Percentiles rank a stretch among this genome's conserved stretches.
Conservation (phyloP, 352 stramenopile species). For the Phytophthora lateralis region DNA sequence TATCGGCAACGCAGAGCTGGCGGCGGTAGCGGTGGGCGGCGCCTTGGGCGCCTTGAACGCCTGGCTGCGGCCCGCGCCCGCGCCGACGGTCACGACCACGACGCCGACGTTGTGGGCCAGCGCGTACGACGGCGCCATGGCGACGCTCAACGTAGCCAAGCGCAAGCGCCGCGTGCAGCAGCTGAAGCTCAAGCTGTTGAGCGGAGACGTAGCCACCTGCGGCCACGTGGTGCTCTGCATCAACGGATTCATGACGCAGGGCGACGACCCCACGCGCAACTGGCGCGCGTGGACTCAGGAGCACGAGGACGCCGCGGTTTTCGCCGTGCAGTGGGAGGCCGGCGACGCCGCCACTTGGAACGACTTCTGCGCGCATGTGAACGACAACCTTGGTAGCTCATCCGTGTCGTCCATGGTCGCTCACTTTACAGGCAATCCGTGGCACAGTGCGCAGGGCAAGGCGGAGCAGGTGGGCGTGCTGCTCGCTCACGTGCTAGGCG, state of each 20-base stretch:
- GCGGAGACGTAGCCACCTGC: constrained; percentile 59
- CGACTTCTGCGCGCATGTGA: constrained; percentile 76
- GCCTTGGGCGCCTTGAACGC: constrained; percentile 72
- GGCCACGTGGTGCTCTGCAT: constrained; percentile 79
- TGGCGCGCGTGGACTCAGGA: constrained; percentile 59
- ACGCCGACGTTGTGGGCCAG: constrained; percentile 64
- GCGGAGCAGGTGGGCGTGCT: constrained; percentile 76
- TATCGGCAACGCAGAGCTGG: constrained; percentile 59
- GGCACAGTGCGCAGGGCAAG: constrained; percentile 85
- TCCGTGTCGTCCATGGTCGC: constrained; percentile 63
- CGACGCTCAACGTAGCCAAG: constrained; percentile 71
- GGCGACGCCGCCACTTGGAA: constrained; percentile 76
- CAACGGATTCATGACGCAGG: constrained; percentile 89
- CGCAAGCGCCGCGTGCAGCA: constrained; percentile 73
- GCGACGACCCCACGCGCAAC: constrained; percentile 64
- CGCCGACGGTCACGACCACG: constrained; percentile 1
- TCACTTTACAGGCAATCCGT: constrained; percentile 84
- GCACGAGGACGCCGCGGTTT: constrained; percentile 48
- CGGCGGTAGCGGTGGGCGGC: constrained; percentile 64
- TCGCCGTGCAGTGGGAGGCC: constrained; percentile 81
- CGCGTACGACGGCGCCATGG: constrained; percentile 74
- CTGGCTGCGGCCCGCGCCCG: constrained; percentile 50
- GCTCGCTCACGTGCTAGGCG: constrained; percentile 68
- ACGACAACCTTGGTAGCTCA: constrained; percentile 59
- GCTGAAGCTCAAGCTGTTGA: constrained; percentile 64